Evolutionary conservation across 257 asterid species (phyloP).

Genomic region (Solanum clarkiae): DNA sequence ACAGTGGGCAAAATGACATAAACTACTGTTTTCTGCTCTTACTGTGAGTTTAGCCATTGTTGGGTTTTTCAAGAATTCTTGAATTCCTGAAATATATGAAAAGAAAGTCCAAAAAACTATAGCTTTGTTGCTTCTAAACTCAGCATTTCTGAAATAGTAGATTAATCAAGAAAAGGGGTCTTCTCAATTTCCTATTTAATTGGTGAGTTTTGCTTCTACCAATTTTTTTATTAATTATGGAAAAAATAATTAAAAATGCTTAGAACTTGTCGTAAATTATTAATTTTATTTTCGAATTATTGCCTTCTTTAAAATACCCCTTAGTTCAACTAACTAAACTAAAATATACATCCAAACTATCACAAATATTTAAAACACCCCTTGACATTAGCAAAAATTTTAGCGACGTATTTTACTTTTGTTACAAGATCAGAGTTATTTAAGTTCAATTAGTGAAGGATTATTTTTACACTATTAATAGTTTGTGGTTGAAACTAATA

Average conservation of each 20-base stretch:
- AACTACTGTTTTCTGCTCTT: slow-evolving; percentile 24
- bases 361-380: too few relatives aligned
- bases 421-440: too few relatives aligned
- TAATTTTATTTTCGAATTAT: too few relatives aligned
- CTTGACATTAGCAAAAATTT: too few relatives aligned
- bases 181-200: background rate
- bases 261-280: too few relatives aligned
- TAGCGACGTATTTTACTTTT: too few relatives aligned
- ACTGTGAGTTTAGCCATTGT: slow-evolving; percentile 36
- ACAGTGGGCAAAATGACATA: slow-evolving; percentile 7
- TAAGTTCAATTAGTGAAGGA: too few relatives aligned
- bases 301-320: accelerated
- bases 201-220: background rate
- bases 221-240: background rate
- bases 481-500: too few relatives aligned
- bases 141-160: background rate
- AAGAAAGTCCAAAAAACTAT: background rate
- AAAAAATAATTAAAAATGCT: too few relatives aligned
- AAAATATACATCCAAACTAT: too few relatives aligned
- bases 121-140: background rate
- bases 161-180: background rate
- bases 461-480: too few relatives aligned
- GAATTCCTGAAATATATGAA: background rate
- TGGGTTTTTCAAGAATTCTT: background rate
- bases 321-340: too few relatives aligned